Evolutionary conservation across 108 stramenopile species (phyloP).

Genomic region (Discostella pseudostelligera): DNA sequence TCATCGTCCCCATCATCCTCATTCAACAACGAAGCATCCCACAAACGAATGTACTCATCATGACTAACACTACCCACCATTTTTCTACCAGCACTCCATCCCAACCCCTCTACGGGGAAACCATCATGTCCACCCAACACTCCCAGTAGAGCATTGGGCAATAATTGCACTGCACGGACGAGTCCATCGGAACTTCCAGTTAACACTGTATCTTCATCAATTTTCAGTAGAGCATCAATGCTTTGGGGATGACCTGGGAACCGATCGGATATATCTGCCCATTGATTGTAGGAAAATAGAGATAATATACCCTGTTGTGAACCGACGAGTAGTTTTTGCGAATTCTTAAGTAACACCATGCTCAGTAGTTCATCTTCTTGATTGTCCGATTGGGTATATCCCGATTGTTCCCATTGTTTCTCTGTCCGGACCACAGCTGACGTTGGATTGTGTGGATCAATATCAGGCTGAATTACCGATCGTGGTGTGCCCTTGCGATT

Average conservation of each 20-base stretch:
- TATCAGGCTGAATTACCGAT: constrained; percentile 23
- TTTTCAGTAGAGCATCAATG: constrained; percentile 86
- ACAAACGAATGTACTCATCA: constrained; percentile 69
- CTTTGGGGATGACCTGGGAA: constrained; percentile 91
- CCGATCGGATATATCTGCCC: constrained; percentile 94
- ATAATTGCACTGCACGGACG: constrained; percentile 87
- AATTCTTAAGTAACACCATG: constrained; percentile 76
- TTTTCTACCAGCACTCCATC: constrained; percentile 68
- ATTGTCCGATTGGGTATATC: constrained; percentile 71
- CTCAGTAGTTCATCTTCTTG: constrained; percentile 95
- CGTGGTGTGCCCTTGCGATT: constrained; percentile 19
- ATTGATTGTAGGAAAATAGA: constrained; percentile 84
- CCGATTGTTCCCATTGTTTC: constrained; percentile 40
- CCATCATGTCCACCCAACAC: constrained; percentile 88
- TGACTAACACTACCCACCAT: constrained; percentile 81
- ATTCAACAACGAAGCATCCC: constrained; percentile 77
- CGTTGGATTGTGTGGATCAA: no score
- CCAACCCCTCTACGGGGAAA: constrained; percentile 88
- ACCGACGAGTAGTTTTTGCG: constrained; percentile 84
- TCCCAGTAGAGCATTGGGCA: constrained; percentile 91
- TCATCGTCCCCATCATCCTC: constrained; percentile 59
- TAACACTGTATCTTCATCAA: constrained; percentile 94
- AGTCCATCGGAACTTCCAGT: constrained; percentile 95
- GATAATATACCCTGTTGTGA: constrained; percentile 86
- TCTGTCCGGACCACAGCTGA: background rate